Evolutionary conservation across 805 yeast species (phyloP), one percentile per base, ranked within the genome.

Genomic region (Kuraishia ogatae): DNA sequence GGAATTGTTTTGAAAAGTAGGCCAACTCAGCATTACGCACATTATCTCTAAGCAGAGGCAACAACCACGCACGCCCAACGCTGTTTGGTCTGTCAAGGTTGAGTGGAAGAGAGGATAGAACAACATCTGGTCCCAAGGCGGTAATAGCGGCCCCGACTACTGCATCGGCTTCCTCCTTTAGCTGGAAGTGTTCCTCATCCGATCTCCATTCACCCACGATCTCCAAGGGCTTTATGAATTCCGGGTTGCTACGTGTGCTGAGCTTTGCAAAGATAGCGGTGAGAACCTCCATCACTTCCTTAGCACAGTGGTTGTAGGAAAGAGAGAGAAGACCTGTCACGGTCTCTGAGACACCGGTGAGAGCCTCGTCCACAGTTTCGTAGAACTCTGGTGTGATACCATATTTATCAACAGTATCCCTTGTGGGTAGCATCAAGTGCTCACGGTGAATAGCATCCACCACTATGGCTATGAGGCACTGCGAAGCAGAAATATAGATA

Each of bases 51-150:
- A 94, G 78, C 39, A 94, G 67, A 11, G 99, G 99, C 60, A 94
- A 78, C 62, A 94, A 66, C 97, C 98, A 94, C 50, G 97, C 97
- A 66, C 98, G 82, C 50, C 97, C 97, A n/a, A 84, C 79, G 49
- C 78, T 76, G 35, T 72, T 70, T 4, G 85, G 81, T 50, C 79
- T 78, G 29, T 77, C 75, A 62, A 94, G 76, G 65, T 93, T 90
- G 64, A 94, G 75, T 6, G 99, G 98, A 39, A 94, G 75, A 3
- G 80, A 73, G 50, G 80, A 70, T 58, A 93, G 72, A 2, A 94
- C 94, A 13, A 77, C 81, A 61, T 87, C 96, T 10, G 98, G 97
- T 2, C 99, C 99, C 67, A 92, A 69, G 3, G 86, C 81, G 1
- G 87, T 68, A 55, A 94, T 83, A 1, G 96, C 91, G 39, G 90